Percentiles rank a stretch among this genome's conserved stretches.
These are phyloP conservation scores for Artemisia argyi DNA, from an alignment of 129 eudicot genomes.

Conservation along the genomic window DNA sequence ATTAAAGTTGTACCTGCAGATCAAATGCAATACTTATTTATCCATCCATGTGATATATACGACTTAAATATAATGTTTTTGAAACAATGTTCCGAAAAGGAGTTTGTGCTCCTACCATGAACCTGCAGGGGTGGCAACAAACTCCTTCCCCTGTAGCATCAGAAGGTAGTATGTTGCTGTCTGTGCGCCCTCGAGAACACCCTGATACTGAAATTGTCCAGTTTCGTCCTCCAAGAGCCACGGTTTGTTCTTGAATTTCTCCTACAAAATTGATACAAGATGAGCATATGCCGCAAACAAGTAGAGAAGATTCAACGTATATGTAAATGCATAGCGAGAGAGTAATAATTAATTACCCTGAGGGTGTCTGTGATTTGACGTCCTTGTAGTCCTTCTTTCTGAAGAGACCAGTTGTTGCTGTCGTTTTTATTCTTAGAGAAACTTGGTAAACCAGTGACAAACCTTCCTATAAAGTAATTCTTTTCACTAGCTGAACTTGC, in stretches of 20 bases:
- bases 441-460: constrained; percentile 77
- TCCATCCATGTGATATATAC: background rate
- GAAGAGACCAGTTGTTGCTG: constrained; percentile 80
- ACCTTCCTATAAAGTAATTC: constrained; percentile 89
- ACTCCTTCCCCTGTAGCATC: constrained; percentile 95
- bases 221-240: constrained; percentile 97
- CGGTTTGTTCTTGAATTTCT: constrained; percentile 93
- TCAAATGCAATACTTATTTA: background rate
- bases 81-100: background rate
- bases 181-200: constrained; percentile 92
- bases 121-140: constrained; percentile 97
- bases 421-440: constrained; percentile 91
- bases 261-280: constrained; percentile 43
- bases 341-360: constrained; percentile 59
- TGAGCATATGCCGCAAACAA: background rate
- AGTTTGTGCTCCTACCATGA: constrained; percentile 65
- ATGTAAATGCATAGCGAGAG: background rate
- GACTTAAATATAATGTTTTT: background rate
- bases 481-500: constrained; percentile 76
- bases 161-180: constrained; percentile 91
- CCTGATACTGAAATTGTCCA: constrained; percentile 83
- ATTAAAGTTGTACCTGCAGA: background rate
- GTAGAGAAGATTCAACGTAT: constrained; percentile 14
- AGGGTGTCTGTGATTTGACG: constrained; percentile 80
- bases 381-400: constrained; percentile 92